Conservation (phyloP, 129 eudicot species). For the Pittosporum tobira region DNA sequence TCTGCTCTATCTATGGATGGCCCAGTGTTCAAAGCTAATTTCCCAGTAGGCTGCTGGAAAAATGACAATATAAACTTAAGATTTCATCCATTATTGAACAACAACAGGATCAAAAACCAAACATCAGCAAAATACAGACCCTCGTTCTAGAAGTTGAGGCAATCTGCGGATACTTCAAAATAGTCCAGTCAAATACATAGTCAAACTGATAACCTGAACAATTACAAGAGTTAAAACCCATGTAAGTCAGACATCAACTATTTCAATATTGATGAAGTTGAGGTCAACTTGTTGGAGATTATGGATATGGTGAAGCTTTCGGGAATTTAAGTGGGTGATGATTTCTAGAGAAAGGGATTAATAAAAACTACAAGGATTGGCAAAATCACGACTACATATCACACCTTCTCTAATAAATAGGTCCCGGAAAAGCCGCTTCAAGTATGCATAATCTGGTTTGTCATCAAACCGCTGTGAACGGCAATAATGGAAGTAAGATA, state of each 20-base stretch:
- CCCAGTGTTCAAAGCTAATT: constrained; percentile 52
- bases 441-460: constrained; percentile 58
- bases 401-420: constrained; percentile 71
- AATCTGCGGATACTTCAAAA: constrained; percentile 70
- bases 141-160: constrained; percentile 59
- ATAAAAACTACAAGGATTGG: neutral
- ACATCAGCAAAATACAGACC: constrained; percentile 31
- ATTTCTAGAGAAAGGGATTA: neutral
- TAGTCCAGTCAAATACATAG: constrained; percentile 84
- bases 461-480: constrained; percentile 64
- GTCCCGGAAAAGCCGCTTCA: constrained; percentile 67
- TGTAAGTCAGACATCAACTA: neutral
- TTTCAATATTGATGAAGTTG: neutral
- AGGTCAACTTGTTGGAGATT: constrained; percentile 1
- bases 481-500: constrained; percentile 58
- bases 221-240: neutral
- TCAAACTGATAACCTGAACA: constrained; percentile 73
- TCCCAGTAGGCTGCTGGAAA: constrained; percentile 53
- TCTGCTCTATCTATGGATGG: constrained; percentile 70
- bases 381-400: neutral
- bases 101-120: neutral
- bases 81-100: neutral
- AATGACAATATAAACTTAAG: constrained; percentile 15
- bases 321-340: neutral
- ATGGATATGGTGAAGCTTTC: neutral